Evolutionary conservation across 208 protist genomes (phyloP), one percentile per base, ranked within the genome.

Genomic region (Leishmania lainsoni): DNA sequence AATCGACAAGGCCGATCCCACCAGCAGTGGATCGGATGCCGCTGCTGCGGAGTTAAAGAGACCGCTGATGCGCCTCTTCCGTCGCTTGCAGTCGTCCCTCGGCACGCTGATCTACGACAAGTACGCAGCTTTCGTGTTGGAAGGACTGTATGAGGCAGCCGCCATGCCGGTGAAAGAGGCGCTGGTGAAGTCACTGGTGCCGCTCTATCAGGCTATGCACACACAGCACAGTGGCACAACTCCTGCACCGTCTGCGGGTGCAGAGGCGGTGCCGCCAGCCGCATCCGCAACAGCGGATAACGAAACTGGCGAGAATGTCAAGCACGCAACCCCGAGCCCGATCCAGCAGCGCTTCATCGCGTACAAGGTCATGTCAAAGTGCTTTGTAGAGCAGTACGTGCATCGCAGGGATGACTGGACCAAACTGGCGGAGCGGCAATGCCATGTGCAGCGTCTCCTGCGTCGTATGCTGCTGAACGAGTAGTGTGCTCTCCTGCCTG

Each of bases 301-400:
- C 10, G 74, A 76, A 22, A 68, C 22, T 56, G 61, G 32, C 63
- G 75, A 69, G 22, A 79, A 83, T 70, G 84, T 22, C 16, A 58
- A 45, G 16, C 29, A 35, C 26, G 29, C 71, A 17, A 76, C 77
- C 42, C 45, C 82, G 45, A 88, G 73, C 61, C 58, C 81, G 26
- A 54, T 76, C 26, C 82, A 86, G 75, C 73, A 87, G 65, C 88
- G 88, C 42, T 93, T 92, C 77, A 91, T 96, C 48, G 81, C 89
- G 4, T 87, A 87, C 29, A 97, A 98, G 83, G 91, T 98, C n/a
- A 88, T 97, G 78, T 83, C 81, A n/a, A 93, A 92, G 84, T 97
- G 92, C 80, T 95, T 88, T 74, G 95, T 98, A 42, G 93, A 98
- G 88, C 89, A 97, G 80, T 97, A 97, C 87, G 81, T 93, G 32